Conservation (phyloP, 2,329 filamentous ascomycete species). For the Trichoderma koningiopsis region DNA sequence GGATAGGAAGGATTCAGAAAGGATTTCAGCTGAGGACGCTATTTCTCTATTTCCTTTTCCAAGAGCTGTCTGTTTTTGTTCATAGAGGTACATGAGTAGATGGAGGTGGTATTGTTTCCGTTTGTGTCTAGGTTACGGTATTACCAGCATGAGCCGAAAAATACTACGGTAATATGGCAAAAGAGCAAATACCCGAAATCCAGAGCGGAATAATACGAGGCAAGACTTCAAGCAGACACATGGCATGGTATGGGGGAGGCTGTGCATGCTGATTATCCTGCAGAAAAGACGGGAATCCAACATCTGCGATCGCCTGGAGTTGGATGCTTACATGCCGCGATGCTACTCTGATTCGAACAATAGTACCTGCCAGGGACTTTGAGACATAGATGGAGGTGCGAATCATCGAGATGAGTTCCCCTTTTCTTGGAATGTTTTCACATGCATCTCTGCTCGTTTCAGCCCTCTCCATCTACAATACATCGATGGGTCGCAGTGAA, state of each 20-base stretch:
- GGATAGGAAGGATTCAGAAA: background rate
- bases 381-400: background rate
- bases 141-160: background rate
- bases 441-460: background rate
- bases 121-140: background rate
- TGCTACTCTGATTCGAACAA: background rate
- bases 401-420: background rate
- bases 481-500: background rate
- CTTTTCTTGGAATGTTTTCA: background rate
- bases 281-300: background rate
- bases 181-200: background rate
- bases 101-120: background rate
- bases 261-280: background rate
- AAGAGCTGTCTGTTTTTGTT: background rate
- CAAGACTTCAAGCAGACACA: background rate
- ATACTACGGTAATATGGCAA: background rate
- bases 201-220: background rate
- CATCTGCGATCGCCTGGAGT: conserved; percentile 2
- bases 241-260: background rate
- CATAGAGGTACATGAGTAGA: background rate
- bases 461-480: background rate
- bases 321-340: background rate
- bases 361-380: background rate
- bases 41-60: background rate
- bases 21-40: background rate